Evolutionary conservation across 2,329 filamentous ascomycete species (phyloP), one percentile per base, ranked within the genome.

Genomic region (Cercospora sp.): DNA sequence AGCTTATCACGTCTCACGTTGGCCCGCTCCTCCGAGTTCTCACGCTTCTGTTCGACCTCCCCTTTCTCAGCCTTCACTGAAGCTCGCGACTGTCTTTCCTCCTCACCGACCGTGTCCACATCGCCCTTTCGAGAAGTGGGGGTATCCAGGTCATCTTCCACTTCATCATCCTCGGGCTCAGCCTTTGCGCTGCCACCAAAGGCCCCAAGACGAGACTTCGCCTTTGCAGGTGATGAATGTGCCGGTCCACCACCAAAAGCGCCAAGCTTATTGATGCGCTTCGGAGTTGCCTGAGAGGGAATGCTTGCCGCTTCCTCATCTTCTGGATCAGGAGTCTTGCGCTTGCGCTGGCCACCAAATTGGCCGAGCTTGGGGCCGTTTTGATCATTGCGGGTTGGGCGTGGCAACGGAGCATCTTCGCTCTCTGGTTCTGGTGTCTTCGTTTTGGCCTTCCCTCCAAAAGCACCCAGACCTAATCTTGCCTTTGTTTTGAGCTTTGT

Each of bases 1-100:
- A 90, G 74, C 73, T 87, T 85, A 60, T 84, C 81, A 12, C 87
- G 80, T 71, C 84, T 88, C 64, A 83, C 80, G 69, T 87, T 80
- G 3, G 86, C 86, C 64, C 82, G 83, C 66, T 88, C 83, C 68
- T 85, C 80, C 9, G 83, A 82, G 2, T 84, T 83, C 67, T 82
- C 80, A 67, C 66, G 63, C 30, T 60, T 40, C 73, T 69, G 23
- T 40, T 64, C 55, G 8, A 59, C 59, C 5, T 62, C 55, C 60
- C 65, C 28, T 57, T 9, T 23, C 13, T 12, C 59, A 18, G 23
- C 20, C 33, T 51, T 61, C 18, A 33, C 40, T 55, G 28, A 28
- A 16, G 51, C 26, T 48, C 63, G 33, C 6, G 60, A 26, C 26
- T 51, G 36, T 20, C 65, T 48, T 3, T 67, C 53, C 60, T 67